phyloP scores from a whole-genome alignment of 2,329 filamentous ascomycete species.

The Scedosporium minutisporum region DNA sequence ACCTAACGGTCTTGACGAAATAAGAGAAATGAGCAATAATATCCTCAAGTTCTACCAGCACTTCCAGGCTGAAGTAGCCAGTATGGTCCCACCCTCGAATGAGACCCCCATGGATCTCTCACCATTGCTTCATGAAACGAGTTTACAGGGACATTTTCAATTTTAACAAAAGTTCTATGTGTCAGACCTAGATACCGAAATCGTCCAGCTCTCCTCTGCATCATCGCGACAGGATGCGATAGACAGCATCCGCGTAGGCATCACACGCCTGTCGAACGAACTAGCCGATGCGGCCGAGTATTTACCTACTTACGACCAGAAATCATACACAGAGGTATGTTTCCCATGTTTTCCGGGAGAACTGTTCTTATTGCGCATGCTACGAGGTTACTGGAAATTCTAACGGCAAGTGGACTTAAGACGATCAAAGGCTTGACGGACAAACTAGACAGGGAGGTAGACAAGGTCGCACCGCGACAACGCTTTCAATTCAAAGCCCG shows the following conservation, averaged over 20 bases:
- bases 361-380: not conserved
- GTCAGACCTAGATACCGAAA: conserved; percentile 66
- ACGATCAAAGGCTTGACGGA: conserved; percentile 73
- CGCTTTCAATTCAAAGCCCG: conserved; percentile 69
- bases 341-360: not conserved
- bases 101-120: not conserved
- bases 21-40: conserved; percentile 32
- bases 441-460: conserved; percentile 61
- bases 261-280: conserved; percentile 71
- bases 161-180: not conserved
- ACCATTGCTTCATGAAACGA: no score
- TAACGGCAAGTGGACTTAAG: conserved; percentile 25
- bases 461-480: conserved; percentile 59
- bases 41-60: conserved; percentile 79
- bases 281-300: conserved; percentile 76
- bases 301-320: conserved; percentile 81
- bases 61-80: conserved; percentile 65
- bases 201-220: conserved; percentile 56
- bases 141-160: not conserved
- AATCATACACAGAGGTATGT: conserved; percentile 68
- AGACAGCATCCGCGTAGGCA: conserved; percentile 69
- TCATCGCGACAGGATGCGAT: conserved; percentile 64
- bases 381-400: not conserved
- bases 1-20: conserved; percentile 2
- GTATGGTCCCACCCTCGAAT: conserved; percentile 34